Conservation (phyloP, 2,329 filamentous ascomycete genomes). For the Monilinia laxa region DNA sequence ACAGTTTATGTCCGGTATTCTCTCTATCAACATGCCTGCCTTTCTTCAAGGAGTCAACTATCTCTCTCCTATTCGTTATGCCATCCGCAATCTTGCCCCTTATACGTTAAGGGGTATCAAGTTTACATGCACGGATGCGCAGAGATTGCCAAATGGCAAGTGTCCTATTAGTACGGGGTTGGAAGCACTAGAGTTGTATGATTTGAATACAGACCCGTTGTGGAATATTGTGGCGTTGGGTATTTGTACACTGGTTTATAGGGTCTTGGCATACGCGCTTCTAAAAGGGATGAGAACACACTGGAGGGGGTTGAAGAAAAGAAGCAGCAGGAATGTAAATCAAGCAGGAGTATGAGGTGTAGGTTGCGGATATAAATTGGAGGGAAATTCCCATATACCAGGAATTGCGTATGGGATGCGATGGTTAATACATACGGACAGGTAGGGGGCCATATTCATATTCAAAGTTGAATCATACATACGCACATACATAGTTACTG, state of each 20-base stretch:
- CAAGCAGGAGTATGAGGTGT: neutral
- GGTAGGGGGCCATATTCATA: neutral
- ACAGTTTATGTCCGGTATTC: constrained; percentile 68
- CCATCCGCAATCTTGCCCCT: constrained; percentile 63
- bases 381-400: neutral
- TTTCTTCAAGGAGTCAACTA: constrained; percentile 70
- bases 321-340: neutral
- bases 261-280: constrained; percentile 60
- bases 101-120: constrained; percentile 60
- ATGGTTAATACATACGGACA: neutral
- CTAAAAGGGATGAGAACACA: constrained; percentile 55
- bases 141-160: constrained; percentile 57
- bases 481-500: neutral
- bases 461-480: neutral
- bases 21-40: constrained; percentile 67
- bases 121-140: constrained; percentile 63
- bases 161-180: constrained; percentile 67
- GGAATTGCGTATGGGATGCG: neutral
- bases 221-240: constrained; percentile 63
- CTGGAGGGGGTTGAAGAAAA: constrained; percentile 43
- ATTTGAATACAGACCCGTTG: constrained; percentile 59
- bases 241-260: constrained; percentile 62
- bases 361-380: neutral
- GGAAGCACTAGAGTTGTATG: constrained; percentile 66
- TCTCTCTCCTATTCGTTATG: constrained; percentile 69